A percentile compares a stretch with the other conserved stretches of the same genome.
phyloP scores from a whole-genome alignment of 352 stramenopile genomes.

The Elongisporangium senticosum region DNA sequence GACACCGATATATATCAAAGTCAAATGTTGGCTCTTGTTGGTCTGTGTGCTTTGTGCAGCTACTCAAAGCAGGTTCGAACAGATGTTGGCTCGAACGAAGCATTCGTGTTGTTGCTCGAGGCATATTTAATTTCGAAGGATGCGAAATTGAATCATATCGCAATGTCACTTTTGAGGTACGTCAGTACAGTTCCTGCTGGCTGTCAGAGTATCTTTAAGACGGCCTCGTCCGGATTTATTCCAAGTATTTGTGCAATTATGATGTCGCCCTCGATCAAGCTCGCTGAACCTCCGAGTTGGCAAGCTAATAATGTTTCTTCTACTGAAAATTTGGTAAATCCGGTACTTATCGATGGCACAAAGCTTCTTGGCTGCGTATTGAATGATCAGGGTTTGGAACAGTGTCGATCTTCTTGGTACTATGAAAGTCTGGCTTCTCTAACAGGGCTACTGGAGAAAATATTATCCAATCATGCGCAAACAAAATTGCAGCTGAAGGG shows the following conservation, averaged over 20 bases:
- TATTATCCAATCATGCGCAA: constrained; percentile 33
- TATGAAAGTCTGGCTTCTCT: constrained; percentile 24
- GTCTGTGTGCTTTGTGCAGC: constrained; percentile 34
- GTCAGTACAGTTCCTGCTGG: constrained; percentile 20
- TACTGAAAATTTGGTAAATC: background rate
- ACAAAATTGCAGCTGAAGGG: constrained; percentile 36
- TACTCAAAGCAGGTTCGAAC: constrained; percentile 22
- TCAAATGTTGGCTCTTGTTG: constrained; percentile 17
- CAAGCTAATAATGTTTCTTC: background rate
- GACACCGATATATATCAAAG: background rate
- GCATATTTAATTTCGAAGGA: constrained; percentile 4
- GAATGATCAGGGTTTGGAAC: constrained; percentile 17
- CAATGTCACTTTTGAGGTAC: constrained; percentile 19
- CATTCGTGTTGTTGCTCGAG: constrained; percentile 30
- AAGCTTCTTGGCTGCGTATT: constrained; percentile 52
- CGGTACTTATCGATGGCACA: constrained; percentile 14
- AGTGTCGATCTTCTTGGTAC: constrained; percentile 19
- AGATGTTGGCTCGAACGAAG: constrained; percentile 16
- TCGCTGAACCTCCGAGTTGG: background rate
- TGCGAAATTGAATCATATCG: constrained; percentile 12
- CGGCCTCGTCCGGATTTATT: constrained; percentile 14
- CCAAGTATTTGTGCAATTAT: constrained; percentile 16
- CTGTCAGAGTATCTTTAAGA: constrained; percentile 16
- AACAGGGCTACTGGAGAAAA: constrained; percentile 15
- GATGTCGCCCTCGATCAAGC: background rate